Percentiles rank a stretch among this genome's conserved stretches.
phyloP scores from a whole-genome alignment of 2,329 filamentous ascomycete species.

The Arachnomyces sp. region DNA sequence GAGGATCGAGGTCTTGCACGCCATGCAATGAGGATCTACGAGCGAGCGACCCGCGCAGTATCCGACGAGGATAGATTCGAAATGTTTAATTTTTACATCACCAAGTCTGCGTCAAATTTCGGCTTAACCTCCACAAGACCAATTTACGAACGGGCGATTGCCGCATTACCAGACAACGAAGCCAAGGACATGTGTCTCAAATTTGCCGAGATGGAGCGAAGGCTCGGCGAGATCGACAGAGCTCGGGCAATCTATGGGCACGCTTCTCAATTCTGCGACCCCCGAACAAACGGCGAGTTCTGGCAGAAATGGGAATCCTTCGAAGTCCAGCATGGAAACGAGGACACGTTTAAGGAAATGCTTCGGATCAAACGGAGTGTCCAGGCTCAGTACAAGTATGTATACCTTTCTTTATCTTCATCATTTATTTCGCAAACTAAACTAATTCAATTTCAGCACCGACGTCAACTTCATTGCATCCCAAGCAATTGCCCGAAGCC shows the following conservation, averaged over 20 bases:
- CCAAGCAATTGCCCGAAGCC: slow-evolving; percentile 77
- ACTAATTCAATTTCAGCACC: slow-evolving; percentile 49
- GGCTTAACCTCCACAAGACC: slow-evolving; percentile 87
- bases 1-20: slow-evolving; percentile 90
- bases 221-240: slow-evolving; percentile 86
- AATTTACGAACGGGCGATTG: slow-evolving; percentile 94
- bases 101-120: slow-evolving; percentile 96
- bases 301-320: slow-evolving; percentile 97
- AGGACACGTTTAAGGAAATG: slow-evolving; percentile 99
- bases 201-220: slow-evolving; percentile 92
- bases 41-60: slow-evolving; percentile 88
- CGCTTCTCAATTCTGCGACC: slow-evolving; percentile 94
- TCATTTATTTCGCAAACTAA: slow-evolving; percentile 4
- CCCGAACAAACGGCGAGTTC: slow-evolving; percentile 77
- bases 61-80: slow-evolving; percentile 89
- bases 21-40: slow-evolving; percentile 98
- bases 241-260: slow-evolving; percentile 94
- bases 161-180: slow-evolving; percentile 83
- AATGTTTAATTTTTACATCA: slow-evolving; percentile 99
- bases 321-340: slow-evolving; percentile 95
- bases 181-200: slow-evolving; percentile 98
- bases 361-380: slow-evolving; percentile 94
- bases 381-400: slow-evolving; percentile 87
- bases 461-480: slow-evolving; percentile 98
- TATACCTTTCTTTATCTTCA: slow-evolving; percentile 8